Conservation (phyloP, 805 yeast genomes). For the Maudiozyma pseudohumilis region DNA sequence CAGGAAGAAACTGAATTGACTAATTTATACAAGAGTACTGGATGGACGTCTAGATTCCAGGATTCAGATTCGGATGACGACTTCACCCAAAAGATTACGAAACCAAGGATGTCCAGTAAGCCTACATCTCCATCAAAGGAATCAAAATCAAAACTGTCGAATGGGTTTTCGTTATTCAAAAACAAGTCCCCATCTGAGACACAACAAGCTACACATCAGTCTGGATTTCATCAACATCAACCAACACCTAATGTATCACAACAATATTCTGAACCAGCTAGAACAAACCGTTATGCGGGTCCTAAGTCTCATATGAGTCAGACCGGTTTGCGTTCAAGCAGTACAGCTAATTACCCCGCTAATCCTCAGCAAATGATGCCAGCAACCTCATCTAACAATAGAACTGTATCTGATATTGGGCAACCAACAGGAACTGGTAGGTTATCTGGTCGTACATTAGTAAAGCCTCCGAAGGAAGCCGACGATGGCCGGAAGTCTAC, state of each 20-base stretch:
- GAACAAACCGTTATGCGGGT: no score
- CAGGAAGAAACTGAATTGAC: neutral
- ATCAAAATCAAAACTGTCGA: constrained; percentile 3
- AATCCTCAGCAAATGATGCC: no score
- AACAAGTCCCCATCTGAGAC: constrained; percentile 5
- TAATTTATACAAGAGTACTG: constrained; percentile 2
- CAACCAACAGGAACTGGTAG: no score
- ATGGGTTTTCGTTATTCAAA: constrained; percentile 16
- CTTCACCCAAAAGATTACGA: constrained; percentile 7
- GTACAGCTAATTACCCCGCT: neutral
- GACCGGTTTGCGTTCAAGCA: neutral
- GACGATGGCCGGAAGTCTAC: constrained; percentile 26
- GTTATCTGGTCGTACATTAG: neutral
- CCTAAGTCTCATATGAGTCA: neutral
- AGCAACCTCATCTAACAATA: no score
- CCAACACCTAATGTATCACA: neutral
- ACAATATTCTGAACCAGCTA: neutral
- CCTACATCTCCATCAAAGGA: neutral
- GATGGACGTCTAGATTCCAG: constrained; percentile 39
- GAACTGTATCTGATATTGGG: no score
- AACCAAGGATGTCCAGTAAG: neutral
- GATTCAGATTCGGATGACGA: constrained; percentile 58
- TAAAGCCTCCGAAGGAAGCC: constrained; percentile 12
- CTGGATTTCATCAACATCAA: neutral
- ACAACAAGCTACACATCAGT: neutral